Percentiles rank a stretch among this genome's conserved stretches.
Conservation (phyloP, 78 protist genomes). For the Dictyostelium brefeldianum region DNA sequence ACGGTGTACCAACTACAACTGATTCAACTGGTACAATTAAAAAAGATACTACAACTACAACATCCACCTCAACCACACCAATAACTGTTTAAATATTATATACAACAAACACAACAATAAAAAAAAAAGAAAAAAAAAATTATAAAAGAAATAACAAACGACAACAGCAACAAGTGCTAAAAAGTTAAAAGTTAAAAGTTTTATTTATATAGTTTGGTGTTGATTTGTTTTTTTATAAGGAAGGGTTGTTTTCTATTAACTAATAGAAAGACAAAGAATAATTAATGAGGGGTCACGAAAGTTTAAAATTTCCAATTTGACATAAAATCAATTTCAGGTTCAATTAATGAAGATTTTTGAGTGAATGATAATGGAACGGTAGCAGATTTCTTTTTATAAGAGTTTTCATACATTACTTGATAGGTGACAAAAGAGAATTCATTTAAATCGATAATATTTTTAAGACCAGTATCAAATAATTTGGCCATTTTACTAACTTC, state of each 20-base stretch:
- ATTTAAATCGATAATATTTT: neutral
- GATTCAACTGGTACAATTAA: slow-evolving; percentile 7
- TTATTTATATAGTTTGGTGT: neutral
- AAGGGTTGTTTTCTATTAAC: too few relatives aligned
- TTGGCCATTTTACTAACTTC: slow-evolving; percentile 56
- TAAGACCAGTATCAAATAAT: slow-evolving; percentile 48
- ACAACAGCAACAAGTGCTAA: neutral
- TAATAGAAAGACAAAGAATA: too few relatives aligned
- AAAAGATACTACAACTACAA: slow-evolving; percentile 5
- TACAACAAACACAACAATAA: neutral
- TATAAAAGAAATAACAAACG: neutral
- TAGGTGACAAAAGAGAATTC: slow-evolving; percentile 29
- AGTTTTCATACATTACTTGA: slow-evolving; percentile 31
- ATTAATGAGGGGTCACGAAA: too few relatives aligned
- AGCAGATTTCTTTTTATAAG: slow-evolving; percentile 46
- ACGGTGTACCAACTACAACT: neutral
- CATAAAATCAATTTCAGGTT: neutral
- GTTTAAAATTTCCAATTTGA: slow-evolving; percentile 24
- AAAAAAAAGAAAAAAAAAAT: neutral
- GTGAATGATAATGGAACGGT: slow-evolving; percentile 37
- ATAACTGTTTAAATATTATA: neutral
- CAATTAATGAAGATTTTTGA: neutral
- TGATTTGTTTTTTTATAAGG: neutral
- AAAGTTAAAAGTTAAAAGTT: neutral
- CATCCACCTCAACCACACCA: neutral